Base-by-base conservation (phyloP, 2,329 filamentous ascomycete species). In the Bipolaris bicolor region DNA sequence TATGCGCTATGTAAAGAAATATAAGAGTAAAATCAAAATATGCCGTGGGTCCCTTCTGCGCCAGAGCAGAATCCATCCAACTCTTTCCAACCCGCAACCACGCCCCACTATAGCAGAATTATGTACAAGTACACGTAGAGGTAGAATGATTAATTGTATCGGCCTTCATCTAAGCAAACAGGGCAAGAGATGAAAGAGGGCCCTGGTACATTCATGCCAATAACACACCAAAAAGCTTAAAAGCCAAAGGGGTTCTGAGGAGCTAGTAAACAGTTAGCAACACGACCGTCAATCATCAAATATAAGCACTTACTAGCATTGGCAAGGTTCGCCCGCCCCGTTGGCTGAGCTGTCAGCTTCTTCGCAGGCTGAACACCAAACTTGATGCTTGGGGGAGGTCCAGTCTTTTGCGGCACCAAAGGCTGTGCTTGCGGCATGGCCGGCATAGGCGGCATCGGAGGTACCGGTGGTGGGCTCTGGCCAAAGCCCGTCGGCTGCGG, bases 251-350 rank as follows among this genome's bases (percentile, higher is more conserved):
- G 88, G 73, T 90, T 90, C 68, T 87, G 82, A 49, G 88, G 86
- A 57, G 88, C 87, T 90, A 40, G 81, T 85, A 15, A 29, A 13
- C 5, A 4, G 49, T 66, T 61, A 62, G 58, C 49, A 33, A 48
- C n/a, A 16, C 13, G 18, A 3, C 15, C 47, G 5, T 29, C n/a
- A 31, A 40, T 15, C 11, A 3, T n/a, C 7, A 40, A 18, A 13
- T 4, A 57, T 20, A 18, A 4, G n/a, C 13, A 93, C 94, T 90
- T 88, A 98, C 94, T 99, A 72, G 95, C 95, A 86, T 96, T 91
- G 50, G 90, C 84, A 66, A 99, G 83, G 76, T 98, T 97, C 55
- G 95, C 95, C 81, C 90, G 88, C 63, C 95, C 95, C 6, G 95
- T 99, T 26, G 92, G 85, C 80, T 98, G 95, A 29, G 93, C 88